Conservation (phyloP, 345 rosid genomes). For the Citrus mangshanensis region DNA sequence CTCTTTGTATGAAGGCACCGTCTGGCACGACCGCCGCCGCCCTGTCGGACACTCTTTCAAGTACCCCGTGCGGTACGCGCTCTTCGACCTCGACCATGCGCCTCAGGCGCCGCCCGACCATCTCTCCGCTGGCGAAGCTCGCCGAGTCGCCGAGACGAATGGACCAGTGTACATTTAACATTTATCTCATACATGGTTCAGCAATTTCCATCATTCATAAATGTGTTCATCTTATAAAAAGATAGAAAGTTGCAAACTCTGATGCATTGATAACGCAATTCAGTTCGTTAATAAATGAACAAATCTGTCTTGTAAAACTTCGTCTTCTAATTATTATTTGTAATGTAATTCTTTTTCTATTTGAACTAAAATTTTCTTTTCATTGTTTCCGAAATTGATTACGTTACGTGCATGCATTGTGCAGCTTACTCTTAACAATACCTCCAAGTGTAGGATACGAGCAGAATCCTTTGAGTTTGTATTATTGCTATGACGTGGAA, state of each 20-base stretch:
- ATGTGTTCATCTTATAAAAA: too few species aligned
- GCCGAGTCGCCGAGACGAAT: constrained; percentile 44
- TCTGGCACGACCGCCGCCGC: constrained; percentile 85
- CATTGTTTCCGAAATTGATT: neutral
- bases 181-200: neutral
- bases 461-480: constrained; percentile 88
- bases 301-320: neutral
- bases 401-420: neutral
- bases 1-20: constrained; percentile 66
- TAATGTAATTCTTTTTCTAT: neutral
- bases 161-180: constrained; percentile 59
- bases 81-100: constrained; percentile 62
- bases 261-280: too few species aligned
- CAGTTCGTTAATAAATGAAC: neutral
- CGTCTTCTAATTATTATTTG: neutral
- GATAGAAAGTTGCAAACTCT: too few species aligned
- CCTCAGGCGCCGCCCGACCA: constrained; percentile 46
- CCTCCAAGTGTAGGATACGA: constrained; percentile 93
- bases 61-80: constrained; percentile 73
- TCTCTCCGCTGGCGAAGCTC: constrained; percentile 70
- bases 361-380: neutral
- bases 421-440: constrained; percentile 77
- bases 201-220: too few species aligned
- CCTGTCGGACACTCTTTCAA: constrained; percentile 71
- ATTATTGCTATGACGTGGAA: constrained; percentile 65